Percentiles rank a stretch among this genome's conserved stretches.
phyloP scores from a whole-genome alignment of 1,139 yeast genomes.

The Suhomyces wounanorum region DNA sequence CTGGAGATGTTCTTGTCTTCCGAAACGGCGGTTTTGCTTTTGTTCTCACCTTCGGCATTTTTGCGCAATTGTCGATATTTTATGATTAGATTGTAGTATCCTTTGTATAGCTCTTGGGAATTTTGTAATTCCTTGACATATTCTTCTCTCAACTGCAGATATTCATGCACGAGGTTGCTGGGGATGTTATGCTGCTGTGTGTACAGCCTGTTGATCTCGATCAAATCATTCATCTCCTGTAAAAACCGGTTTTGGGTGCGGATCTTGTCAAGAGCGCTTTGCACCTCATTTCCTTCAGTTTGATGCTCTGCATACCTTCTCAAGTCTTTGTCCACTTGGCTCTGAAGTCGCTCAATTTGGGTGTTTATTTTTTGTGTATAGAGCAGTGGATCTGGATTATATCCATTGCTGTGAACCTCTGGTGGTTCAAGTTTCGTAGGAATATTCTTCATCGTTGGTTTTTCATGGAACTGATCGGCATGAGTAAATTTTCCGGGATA shows the following conservation, averaged over 20 bases:
- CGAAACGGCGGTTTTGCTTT: not conserved
- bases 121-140: slow-evolving; percentile 33
- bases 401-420: not conserved
- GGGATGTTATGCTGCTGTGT: slow-evolving; percentile 18
- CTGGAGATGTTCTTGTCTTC: not conserved
- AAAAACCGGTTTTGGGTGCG: slow-evolving; percentile 26
- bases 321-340: slow-evolving; percentile 18
- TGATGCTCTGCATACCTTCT: not conserved
- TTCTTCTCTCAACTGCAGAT: slow-evolving; percentile 34
- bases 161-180: slow-evolving; percentile 22
- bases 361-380: slow-evolving; percentile 9
- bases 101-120: slow-evolving; percentile 34
- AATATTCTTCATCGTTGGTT: not conserved
- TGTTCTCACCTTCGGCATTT: slow-evolving; percentile 5
- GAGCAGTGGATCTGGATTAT: slow-evolving; percentile 1
- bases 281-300: not conserved
- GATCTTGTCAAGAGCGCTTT: slow-evolving; percentile 18
- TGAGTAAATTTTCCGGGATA: slow-evolving; percentile 26
- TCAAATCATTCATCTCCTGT: slow-evolving; percentile 23
- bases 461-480: not conserved
- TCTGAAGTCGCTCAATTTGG: slow-evolving; percentile 18
- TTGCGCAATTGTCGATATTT: slow-evolving; percentile 43
- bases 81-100: slow-evolving; percentile 42
- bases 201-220: slow-evolving; percentile 20
- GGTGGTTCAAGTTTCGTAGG: not conserved